Percentiles rank a stretch among this genome's conserved stretches.
phyloP scores from a whole-genome alignment of 2,329 filamentous ascomycete species.

The Alternaria incomplexa region DNA sequence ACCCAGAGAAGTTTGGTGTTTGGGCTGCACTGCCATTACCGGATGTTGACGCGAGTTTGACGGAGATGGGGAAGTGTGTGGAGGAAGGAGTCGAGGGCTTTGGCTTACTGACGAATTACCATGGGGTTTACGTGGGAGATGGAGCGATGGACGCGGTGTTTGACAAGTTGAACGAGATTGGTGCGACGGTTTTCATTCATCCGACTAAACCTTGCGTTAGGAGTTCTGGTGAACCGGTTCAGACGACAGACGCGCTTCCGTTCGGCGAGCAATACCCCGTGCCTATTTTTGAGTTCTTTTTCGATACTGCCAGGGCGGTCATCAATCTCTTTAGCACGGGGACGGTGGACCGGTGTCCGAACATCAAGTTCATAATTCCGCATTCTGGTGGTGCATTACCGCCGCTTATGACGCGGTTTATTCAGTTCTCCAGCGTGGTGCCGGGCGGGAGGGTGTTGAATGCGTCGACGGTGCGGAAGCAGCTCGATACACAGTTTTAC shows the following conservation, averaged over 20 bases:
- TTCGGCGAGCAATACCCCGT: conserved; percentile 49
- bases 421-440: conserved; percentile 48
- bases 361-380: conserved; percentile 57
- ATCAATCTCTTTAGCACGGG: conserved; percentile 58
- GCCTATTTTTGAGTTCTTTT: conserved; percentile 60
- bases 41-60: conserved; percentile 54
- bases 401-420: conserved; percentile 54
- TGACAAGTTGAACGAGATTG: conserved; percentile 54
- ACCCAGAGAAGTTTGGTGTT: conserved; percentile 56
- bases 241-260: conserved; percentile 42
- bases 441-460: conserved; percentile 39
- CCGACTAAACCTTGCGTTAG: conserved; percentile 58
- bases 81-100: conserved; percentile 59
- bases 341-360: conserved; percentile 54
- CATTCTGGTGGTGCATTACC: conserved; percentile 57
- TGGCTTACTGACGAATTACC: conserved; percentile 59
- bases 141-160: conserved; percentile 55
- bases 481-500: conserved; percentile 53
- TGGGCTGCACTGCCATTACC: conserved; percentile 62
- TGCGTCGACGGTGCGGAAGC: conserved; percentile 36
- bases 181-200: conserved; percentile 61
- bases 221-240: too few relatives aligned
- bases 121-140: conserved; percentile 61
- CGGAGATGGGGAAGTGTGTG: conserved; percentile 55
- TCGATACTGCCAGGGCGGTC: conserved; percentile 59